Evolutionary conservation across 768 basidiomycete genomes (phyloP).

Genomic region (Mrakia frigida): DNA sequence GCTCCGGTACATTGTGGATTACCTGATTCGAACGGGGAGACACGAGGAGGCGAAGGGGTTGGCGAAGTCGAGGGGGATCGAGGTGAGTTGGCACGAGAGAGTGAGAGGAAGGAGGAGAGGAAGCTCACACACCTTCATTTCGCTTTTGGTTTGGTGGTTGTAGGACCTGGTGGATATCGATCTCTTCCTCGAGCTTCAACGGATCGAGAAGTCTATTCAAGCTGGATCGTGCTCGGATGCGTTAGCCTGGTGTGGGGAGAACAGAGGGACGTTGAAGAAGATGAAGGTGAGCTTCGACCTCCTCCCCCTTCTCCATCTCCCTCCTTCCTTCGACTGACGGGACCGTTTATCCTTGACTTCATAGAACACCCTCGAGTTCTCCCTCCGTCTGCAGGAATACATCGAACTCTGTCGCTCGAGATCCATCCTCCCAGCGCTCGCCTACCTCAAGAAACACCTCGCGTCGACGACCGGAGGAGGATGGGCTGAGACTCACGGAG

Average conservation of each 20-base stretch:
- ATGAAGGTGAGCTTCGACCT: slow-evolving; percentile 58
- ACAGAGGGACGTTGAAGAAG: slow-evolving; percentile 85
- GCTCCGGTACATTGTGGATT: slow-evolving; percentile 88
- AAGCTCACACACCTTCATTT: no score
- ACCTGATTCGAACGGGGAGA: slow-evolving; percentile 75
- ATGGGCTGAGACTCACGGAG: slow-evolving; percentile 71
- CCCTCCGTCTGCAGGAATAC: slow-evolving; percentile 89
- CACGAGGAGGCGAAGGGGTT: slow-evolving; percentile 69
- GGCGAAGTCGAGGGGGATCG: slow-evolving; percentile 50
- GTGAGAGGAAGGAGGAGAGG: no score
- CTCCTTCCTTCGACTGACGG: background rate
- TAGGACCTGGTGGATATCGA: slow-evolving; percentile 86
- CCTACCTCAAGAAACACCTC: slow-evolving; percentile 75
- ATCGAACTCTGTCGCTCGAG: slow-evolving; percentile 77
- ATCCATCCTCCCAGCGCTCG: slow-evolving; percentile 68
- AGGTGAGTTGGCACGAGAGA: slow-evolving; percentile 30
- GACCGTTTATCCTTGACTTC: background rate
- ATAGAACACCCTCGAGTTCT: slow-evolving; percentile 92
- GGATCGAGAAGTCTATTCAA: slow-evolving; percentile 74
- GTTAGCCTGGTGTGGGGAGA: slow-evolving; percentile 92
- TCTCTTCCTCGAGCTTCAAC: slow-evolving; percentile 78
- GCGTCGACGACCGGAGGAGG: slow-evolving; percentile 42
- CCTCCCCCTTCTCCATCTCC: background rate
- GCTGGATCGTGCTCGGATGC: slow-evolving; percentile 80
- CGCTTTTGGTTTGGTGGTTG: background rate